A percentile compares a stretch with the other conserved stretches of the same genome.
Evolutionary conservation across 2,329 filamentous ascomycete species (phyloP).

Genomic region (Alternaria sp.): DNA sequence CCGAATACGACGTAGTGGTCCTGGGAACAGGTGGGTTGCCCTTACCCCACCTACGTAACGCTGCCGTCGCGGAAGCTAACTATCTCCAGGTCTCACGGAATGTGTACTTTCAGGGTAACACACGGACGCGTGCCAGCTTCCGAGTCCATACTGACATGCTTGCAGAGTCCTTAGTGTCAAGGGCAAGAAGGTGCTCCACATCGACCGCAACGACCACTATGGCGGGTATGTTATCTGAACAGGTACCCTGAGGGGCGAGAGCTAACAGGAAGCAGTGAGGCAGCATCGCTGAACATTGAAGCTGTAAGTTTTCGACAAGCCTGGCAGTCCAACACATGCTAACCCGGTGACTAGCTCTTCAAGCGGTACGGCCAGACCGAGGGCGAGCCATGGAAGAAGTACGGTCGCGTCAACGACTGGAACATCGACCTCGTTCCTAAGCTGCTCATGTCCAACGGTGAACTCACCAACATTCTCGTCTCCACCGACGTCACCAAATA

Average conservation of each 20-base stretch:
- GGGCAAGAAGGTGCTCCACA: conserved; percentile 98
- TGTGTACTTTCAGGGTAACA: conserved; percentile 95
- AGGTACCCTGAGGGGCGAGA: conserved; percentile 10
- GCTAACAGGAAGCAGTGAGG: conserved; percentile 68
- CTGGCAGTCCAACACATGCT: conserved; percentile 46
- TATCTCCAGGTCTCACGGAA: conserved; percentile 82
- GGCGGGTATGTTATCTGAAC: conserved; percentile 74
- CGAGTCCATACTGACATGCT: conserved; percentile 18
- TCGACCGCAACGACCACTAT: conserved; percentile 98
- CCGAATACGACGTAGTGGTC: conserved; percentile 98
- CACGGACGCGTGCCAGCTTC: conserved; percentile 6
- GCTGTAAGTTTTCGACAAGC: conserved; percentile 60
- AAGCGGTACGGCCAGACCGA: conserved; percentile 90
- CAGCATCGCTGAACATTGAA: conserved; percentile 96
- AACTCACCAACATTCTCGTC: conserved; percentile 97
- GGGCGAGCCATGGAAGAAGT: conserved; percentile 97
- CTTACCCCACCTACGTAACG: conserved; percentile 46
- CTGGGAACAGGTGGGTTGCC: conserved; percentile 84
- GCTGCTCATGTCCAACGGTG: conserved; percentile 97
- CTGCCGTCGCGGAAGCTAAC: conserved; percentile 30
- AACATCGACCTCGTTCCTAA: conserved; percentile 99
- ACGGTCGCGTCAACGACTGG: conserved; percentile 96
- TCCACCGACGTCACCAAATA: conserved; percentile 76
- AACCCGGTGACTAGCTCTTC: conserved; percentile 72
- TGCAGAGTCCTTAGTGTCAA: conserved; percentile 92